Conservation (phyloP, 2,329 filamentous ascomycete species). For the Verticillium nubilum region DNA sequence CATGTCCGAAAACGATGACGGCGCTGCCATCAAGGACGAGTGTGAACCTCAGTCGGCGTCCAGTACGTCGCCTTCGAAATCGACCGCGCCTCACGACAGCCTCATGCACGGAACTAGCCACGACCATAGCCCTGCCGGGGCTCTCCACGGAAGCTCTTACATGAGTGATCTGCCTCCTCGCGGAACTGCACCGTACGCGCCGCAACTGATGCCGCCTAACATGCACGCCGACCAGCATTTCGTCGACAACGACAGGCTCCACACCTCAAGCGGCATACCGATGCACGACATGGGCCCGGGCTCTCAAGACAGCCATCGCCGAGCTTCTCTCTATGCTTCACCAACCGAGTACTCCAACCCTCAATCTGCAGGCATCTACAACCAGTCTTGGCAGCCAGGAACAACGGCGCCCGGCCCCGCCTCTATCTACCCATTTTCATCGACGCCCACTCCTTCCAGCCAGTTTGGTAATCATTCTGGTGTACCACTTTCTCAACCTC, state of each 20-base stretch:
- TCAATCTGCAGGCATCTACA: constrained; percentile 32
- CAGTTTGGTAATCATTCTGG: constrained; percentile 22
- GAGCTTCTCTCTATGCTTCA: constrained; percentile 37
- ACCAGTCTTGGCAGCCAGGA: constrained; percentile 36
- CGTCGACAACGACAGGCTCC: constrained; percentile 30
- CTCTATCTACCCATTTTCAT: constrained; percentile 39
- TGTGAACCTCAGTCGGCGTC: constrained; percentile 32
- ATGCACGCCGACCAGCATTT: constrained; percentile 33
- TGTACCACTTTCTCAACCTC: constrained; percentile 25
- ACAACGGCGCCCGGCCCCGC: constrained; percentile 34
- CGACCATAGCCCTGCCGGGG: constrained; percentile 28
- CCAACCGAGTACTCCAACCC: constrained; percentile 39
- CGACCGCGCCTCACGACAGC: constrained; percentile 21
- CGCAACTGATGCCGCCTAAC: constrained; percentile 35
- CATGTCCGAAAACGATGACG: constrained; percentile 41
- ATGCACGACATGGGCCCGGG: constrained; percentile 40
- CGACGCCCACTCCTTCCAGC: constrained; percentile 27
- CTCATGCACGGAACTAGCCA: constrained; percentile 28
- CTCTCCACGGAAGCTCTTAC: constrained; percentile 27
- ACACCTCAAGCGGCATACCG: constrained; percentile 27
- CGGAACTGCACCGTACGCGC: constrained; percentile 27
- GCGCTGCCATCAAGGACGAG: constrained; percentile 33
- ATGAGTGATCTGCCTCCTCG: constrained; percentile 40
- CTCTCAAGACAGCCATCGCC: constrained; percentile 38
- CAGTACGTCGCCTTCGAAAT: constrained; percentile 28